Evolutionary conservation across 1,284 basidiomycete species (phyloP), one percentile per base, ranked within the genome.

Genomic region (Bondarzewia mesenterica): DNA sequence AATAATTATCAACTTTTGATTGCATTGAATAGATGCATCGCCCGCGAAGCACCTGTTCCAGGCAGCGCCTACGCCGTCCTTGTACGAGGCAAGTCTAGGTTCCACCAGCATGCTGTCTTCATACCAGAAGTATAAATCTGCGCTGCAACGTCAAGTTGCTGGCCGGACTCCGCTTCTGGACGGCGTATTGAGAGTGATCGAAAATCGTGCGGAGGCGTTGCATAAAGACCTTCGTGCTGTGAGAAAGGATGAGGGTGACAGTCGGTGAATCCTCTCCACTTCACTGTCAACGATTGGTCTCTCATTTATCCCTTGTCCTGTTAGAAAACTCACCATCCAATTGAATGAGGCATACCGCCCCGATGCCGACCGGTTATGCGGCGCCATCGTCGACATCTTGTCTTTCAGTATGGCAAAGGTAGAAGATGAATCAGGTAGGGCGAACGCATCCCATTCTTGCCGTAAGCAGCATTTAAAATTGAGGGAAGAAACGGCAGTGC

Each of bases 151-250:
- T 46, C 83, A 82, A 52, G 66, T 87, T 18, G 56, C 72, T 27
- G 78, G 80, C 15, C 75, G 84, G 39, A 82, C 82, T 10, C 68
- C 77, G 0, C 60, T 76, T 27, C 60, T 89, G 29, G 72, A 85
- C 48, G 66, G 70, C 18, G 70, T 84, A n/a, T 57, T 89, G 49
- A 63, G 61, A 5, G 68, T 65, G 2, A 62, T 87, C 12, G 86
- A 89, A 54, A 66, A 64, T 39, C 76, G 75, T 54, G 77, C 80
- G 12, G 59, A 66, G 46, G 64, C 67, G 10, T 65, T 89, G 37
- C 75, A 78, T 50, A 66, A 73, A 27, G 85, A 89, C 58, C 62
- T 87, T 1, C 66, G 65, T 44, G 70, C 77, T 22, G 69, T 71
- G 39, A 61, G 63, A n/a, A 65, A 66, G 25, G 60, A 66, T 47